These are phyloP conservation scores for Straminergon stramineum DNA, from an alignment of 225 moss, liverwort and hornwort genomes.

Conservation along the genomic window DNA sequence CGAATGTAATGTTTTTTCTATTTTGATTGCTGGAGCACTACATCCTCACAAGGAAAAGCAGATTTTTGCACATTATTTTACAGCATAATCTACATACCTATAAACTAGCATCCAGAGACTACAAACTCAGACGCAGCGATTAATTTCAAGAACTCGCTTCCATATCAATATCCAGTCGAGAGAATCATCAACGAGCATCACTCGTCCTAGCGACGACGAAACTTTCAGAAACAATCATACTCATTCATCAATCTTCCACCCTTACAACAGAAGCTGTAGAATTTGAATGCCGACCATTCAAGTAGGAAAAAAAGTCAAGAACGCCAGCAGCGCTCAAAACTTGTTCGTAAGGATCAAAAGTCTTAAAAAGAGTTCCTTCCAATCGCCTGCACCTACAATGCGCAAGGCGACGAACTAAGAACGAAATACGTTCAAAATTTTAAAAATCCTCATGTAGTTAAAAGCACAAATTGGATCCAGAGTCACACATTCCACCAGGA, in stretches of 20 bases:
- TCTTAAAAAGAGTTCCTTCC: neutral
- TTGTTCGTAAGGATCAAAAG: neutral
- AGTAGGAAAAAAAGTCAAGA: neutral
- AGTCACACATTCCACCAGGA: neutral
- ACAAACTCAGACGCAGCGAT: neutral
- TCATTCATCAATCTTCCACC: neutral
- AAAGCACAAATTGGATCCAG: neutral
- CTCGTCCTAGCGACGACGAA: neutral
- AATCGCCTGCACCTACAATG: neutral
- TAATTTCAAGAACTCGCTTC: neutral
- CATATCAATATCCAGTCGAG: neutral
- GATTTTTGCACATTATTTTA: neutral
- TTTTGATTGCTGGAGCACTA: neutral
- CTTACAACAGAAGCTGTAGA: neutral
- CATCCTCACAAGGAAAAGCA: neutral
- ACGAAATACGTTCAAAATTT: neutral
- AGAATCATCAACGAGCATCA: neutral
- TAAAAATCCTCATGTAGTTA: neutral
- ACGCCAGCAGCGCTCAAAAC: neutral
- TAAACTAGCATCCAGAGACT: neutral
- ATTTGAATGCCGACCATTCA: neutral
- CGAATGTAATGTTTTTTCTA: neutral
- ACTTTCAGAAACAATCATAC: neutral
- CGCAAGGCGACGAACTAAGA: neutral
- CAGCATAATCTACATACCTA: neutral